Base-by-base conservation (phyloP, 345 rosid genomes). In the Aegle marmelos region DNA sequence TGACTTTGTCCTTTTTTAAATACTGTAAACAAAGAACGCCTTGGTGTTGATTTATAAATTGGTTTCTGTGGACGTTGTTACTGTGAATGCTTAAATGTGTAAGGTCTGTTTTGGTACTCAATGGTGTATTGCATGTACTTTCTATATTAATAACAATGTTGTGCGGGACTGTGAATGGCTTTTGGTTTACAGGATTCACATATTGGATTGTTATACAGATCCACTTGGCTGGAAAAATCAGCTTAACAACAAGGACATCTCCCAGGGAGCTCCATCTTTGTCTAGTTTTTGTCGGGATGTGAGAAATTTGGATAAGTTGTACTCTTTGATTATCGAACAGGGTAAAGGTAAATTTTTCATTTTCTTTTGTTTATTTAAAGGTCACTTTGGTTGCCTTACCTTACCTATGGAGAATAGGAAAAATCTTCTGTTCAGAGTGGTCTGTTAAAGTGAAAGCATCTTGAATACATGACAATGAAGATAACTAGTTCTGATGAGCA, bases 161-260 rank as follows among this genome's bases (percentile, higher is more conserved):
- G 36, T 69, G 66, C 33, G 61, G 66, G 59, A 30, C 36, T 45
- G n/a, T 67, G 65, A 24, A 50, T 8, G 68, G 13, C 2, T 50
- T 73, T 37, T 24, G 72, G 56, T 19, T 36, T 75, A 67, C 83
- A 94, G 98, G 94, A 76, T 92, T 89, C 89, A 78, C 72, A 82
- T 94, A 68, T 85, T 96, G 90, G 99, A 96, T 85, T 96, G 97
- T 82, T 96, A 89, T 74, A 83, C 86, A 28, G 95, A 96, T 85
- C 97, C 97, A 83, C 85, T 88, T 30, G 97, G 94, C 53, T 96
- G 98, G 99, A 90, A 89, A 84, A 84, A 78, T 80, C 76, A 62
- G 64, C 80, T 85, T 24, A 48, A 16, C 24, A 64, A 59, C 64
- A 56, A 70, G 83, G 86, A 76, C 74, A 37, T 36, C 81, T 74